A percentile compares a stretch with the other conserved stretches of the same genome.
phyloP scores from a whole-genome alignment of 225 moss, liverwort and hornwort genomes.

The Pleurozium schreberi region DNA sequence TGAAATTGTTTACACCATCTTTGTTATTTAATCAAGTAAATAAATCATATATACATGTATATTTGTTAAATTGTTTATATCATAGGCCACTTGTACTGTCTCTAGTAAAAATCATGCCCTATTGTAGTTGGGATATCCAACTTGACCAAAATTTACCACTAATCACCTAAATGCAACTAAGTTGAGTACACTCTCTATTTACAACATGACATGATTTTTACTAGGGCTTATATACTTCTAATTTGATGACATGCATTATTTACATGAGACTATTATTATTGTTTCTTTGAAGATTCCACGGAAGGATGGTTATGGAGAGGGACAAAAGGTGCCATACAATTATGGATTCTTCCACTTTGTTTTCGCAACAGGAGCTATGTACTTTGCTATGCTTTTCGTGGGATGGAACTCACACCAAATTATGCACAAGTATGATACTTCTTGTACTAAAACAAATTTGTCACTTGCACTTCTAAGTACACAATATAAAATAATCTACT shows the following conservation, averaged over 20 bases:
- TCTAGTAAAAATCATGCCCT: background rate
- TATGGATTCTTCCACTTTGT: constrained; percentile 77
- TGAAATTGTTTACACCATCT: background rate
- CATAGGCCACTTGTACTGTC: too few relatives aligned
- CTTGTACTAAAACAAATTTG: background rate
- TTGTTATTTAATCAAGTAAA: background rate
- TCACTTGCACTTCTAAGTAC: background rate
- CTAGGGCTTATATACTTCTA: background rate
- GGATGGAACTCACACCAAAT: constrained; percentile 70
- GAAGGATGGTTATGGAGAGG: background rate
- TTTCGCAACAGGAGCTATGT: constrained; percentile 63
- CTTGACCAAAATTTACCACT: background rate
- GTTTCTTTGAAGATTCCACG: background rate
- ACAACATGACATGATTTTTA: background rate
- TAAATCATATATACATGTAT: too few relatives aligned
- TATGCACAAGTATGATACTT: constrained; percentile 44
- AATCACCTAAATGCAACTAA: background rate
- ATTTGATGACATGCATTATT: background rate
- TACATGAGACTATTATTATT: background rate
- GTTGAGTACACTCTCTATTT: background rate
- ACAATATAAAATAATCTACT: background rate
- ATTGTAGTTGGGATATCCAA: background rate
- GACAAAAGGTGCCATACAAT: constrained; percentile 30
- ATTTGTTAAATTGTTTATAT: background rate
- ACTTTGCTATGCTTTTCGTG: constrained; percentile 74